Base-by-base conservation (phyloP, 306 rosid genomes). In the Cucumis hystrix region DNA sequence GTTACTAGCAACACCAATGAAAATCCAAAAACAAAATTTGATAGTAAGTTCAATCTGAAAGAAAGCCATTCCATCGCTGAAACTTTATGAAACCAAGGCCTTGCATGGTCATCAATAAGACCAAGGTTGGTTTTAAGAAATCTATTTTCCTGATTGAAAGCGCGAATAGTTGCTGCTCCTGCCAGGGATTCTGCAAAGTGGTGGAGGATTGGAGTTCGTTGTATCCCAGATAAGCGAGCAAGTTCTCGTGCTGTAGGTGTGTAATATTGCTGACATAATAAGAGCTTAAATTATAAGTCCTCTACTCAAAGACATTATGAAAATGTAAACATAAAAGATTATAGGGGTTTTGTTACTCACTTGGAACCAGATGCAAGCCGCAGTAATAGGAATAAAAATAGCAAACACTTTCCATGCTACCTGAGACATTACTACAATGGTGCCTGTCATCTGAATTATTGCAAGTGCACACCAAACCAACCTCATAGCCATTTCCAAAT, bases 61-160 rank as follows among this genome's bases (percentile, higher is more conserved):
- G 97, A 95, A 28, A 92, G 95, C 98, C 98, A 95, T 79, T 95
- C 98, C 98, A 95, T 92, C 23, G 96, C 97, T 37, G 98, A 88
- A 18, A 88, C 84, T 60, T 90, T 95, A 74, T 95, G 97, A 82
- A 95, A 92, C 98, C 98, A 95, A 25, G 98, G 98, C 77, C 86
- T 90, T n/a, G 98, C 89, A 83, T 84, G 86, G 60, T 77, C 76
- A 83, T 95, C 97, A 74, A 92, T 83, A 65, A 89, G 97, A 39
- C 52, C 77, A 63, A 95, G 88, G 80, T 95, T 95, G 62, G 90
- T 75, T 52, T 80, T 4, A 40, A 79, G 79, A 79, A 95, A 95
- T n/a, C 98, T 94, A 39, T 72, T 75, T 81, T 89, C 90, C 80
- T 95, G 98, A 82, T 95, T 83, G 33, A 95, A 95, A 76, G 98